Base-by-base conservation (phyloP, 1,284 basidiomycete species). In the Spongispora temasekensis region DNA sequence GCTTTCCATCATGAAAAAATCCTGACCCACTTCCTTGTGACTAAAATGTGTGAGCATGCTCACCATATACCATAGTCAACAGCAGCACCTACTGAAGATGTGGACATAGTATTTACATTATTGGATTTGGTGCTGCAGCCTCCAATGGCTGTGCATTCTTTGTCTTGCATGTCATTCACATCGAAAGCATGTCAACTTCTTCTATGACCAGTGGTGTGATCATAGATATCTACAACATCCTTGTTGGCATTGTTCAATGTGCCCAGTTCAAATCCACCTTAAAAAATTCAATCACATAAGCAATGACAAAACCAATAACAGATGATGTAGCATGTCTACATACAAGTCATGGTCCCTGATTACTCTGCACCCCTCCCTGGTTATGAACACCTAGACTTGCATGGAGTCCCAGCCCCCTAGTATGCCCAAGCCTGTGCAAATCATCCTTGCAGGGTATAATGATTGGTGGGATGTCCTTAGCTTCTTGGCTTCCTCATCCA, bases 181-280 rank as follows among this genome's bases (percentile, higher is more conserved):
- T 94, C 92, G 70, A 90, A 95, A 1, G 91, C 93, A 57, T 87
- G 81, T 31, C 82, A 80, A 63, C 78, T 83, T 63, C 79, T 79
- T n/a, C 77, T 74, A 6, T 68, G 67, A 37, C 73, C 63, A 40
- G 67, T 44, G 46, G 75, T 59, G 50, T 76, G 76, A 66, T 92
- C 90, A 68, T 97, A 97, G 1, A 95, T 82, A 68, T 95, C 94
- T 28, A 94, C 66, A 67, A 97, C 94, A 68, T 96, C 94, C 57
- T 96, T 93, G 51, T 95, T 94, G 1, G 90, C 91, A 58, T 93
- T 90, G 68, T 95, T 94, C 46, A 93, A 75, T 1, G 89, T 92
- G n/a, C 92, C 92, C 5, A 95, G 78, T 28, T 93, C 93, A 68
- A 94, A 94, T 0, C 91, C 91, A 68, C 87, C 91, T 91, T 53